Base-by-base conservation (phyloP, 257 asterid species). In the Prunella vulgaris region DNA sequence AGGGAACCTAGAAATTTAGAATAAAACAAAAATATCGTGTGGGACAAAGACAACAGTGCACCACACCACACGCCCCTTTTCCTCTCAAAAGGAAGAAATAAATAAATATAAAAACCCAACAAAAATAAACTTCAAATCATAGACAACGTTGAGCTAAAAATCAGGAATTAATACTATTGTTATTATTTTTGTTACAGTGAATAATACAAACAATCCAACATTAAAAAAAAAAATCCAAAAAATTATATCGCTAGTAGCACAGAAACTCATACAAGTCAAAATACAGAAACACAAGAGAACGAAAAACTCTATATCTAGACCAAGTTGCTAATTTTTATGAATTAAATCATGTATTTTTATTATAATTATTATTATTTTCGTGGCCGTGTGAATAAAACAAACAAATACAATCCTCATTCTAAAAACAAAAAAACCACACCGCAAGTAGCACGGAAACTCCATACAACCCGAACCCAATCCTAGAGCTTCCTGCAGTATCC, bases 381-480 rank as follows among this genome's bases (percentile, higher is more conserved):
- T 25, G 15, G 54, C 7, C 10, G 5, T 32, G 48, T 33, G 15
- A 53, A 64, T 18, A 37, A 20, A 20, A 57, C 38, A 25, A 40
- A 48, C 5, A 60, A 25, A 1, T 25, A n/a, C n/a, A 25, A 61
- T 18, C n/a, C 76, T 25, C 44, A 15, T 18, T 62, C 65, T 73
- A 80, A 65, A 71, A 42, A 0, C 69, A 66, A 35, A 66, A 73
- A 68, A 69, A 2, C 9, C 32, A 64, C 71, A 44, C 46, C 15
- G 27, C 76, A 8, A 78, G 59, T 21, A 76, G 25, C 71, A 66
- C 70, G 56, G 35, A 69, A 65, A 30, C 37, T 44, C 83, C 83
- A 24, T 20, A 51, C 64, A 63, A 14, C 57, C 64, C 76, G 40
- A 68, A 13, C 0, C 73, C 66, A 14, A 54, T 49, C 65, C 68